These are phyloP conservation scores for Podila minutissima DNA, from an alignment of 192 early-diverging fungal species.

Conservation along the genomic window DNA sequence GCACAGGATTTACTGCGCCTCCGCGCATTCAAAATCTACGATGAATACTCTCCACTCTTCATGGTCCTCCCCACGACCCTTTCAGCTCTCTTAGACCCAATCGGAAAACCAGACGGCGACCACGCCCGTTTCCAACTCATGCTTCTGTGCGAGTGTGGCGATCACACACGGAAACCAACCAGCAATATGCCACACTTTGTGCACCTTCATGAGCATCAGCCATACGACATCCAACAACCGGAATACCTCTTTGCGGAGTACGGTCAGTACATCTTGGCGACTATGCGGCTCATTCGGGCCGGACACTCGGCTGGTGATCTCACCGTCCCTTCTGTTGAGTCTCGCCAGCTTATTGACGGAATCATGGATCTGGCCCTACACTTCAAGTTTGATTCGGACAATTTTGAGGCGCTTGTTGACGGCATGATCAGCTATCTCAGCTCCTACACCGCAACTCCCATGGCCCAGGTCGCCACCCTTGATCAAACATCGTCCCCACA, in stretches of 20 bases:
- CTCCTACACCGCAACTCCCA: too few species aligned
- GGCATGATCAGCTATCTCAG: not conserved
- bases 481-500: too few species aligned
- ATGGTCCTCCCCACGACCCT: not conserved
- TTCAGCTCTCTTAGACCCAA: too few species aligned
- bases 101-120: too few species aligned
- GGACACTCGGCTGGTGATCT: not conserved
- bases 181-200: slow-evolving; percentile 2
- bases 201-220: not conserved
- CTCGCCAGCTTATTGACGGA: not conserved
- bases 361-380: not conserved
- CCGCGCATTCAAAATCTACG: not conserved
- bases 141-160: not conserved
- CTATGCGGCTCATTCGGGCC: not conserved
- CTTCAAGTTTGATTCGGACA: not conserved
- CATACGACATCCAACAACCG: not conserved
- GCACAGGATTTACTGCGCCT: not conserved
- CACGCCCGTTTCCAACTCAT: not conserved
- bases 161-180: not conserved
- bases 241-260: not conserved
- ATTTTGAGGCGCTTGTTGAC: not conserved
- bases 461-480: too few species aligned
- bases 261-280: slow-evolving; percentile 1
- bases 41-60: not conserved
- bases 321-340: not conserved